These are phyloP conservation scores for Hemisphaericaspora xylanilytica DNA, from an alignment of 1,139 yeast species.

Conservation along the genomic window DNA sequence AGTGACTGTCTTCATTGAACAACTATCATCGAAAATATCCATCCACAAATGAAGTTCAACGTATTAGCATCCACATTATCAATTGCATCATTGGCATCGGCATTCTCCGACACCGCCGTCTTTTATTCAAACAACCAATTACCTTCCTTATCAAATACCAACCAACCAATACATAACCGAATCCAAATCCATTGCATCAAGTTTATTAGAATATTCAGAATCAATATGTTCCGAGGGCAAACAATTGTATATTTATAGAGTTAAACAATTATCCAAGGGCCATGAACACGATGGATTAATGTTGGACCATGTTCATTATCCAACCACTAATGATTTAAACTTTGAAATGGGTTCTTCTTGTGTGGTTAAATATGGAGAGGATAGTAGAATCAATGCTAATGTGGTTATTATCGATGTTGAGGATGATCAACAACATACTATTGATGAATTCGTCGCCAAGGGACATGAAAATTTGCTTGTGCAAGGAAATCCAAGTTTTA, in stretches of 20 bases:
- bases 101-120: conserved; percentile 34
- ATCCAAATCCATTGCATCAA: conserved; percentile 16
- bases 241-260: conserved; percentile 24
- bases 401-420: conserved; percentile 26
- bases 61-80: not conserved
- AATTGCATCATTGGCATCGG: conserved; percentile 17
- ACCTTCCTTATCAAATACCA: conserved; percentile 11
- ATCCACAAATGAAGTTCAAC: conserved; percentile 1
- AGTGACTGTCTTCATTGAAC: not conserved
- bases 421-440: conserved; percentile 16
- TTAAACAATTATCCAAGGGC: conserved; percentile 16
- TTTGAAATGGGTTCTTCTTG: conserved; percentile 18
- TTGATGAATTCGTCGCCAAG: conserved; percentile 19
- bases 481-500: conserved; percentile 33
- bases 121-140: conserved; percentile 14
- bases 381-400: conserved; percentile 2
- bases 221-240: conserved; percentile 17
- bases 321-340: conserved; percentile 22
- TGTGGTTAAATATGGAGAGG: conserved; percentile 8
- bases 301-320: conserved; percentile 33
- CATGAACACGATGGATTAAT: conserved; percentile 15
- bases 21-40: not conserved
- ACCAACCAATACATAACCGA: conserved; percentile 20
- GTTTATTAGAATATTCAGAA: conserved; percentile 17
- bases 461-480: conserved; percentile 20